phyloP scores from a whole-genome alignment of 345 rosid genomes.

The Euphorbia peplus region DNA sequence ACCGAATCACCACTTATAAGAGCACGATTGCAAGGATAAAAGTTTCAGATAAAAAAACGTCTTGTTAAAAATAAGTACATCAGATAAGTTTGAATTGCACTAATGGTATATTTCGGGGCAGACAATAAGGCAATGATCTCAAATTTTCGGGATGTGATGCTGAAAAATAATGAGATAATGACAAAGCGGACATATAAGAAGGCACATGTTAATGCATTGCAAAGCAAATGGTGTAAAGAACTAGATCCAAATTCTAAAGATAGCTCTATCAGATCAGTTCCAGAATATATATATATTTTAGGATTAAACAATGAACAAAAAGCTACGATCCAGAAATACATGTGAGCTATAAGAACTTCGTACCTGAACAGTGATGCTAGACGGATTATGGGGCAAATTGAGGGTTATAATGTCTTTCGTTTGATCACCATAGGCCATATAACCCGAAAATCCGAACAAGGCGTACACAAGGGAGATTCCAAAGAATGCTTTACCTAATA shows the following conservation, averaged over 20 bases:
- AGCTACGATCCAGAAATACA: not conserved
- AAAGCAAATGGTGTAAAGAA: constrained; percentile 13
- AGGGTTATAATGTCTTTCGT: constrained; percentile 79
- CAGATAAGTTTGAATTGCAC: not conserved
- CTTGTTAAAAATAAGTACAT: not conserved
- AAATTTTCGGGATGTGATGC: constrained; percentile 9
- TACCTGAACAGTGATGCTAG: constrained; percentile 75
- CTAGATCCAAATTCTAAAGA: constrained; percentile 6
- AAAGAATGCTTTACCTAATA: constrained; percentile 58
- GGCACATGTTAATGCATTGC: not conserved
- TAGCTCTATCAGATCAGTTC: not conserved
- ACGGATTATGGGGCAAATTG: constrained; percentile 72
- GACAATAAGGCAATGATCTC: not conserved
- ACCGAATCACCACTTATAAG: not conserved
- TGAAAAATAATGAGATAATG: constrained; percentile 13
- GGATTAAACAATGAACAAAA: too few species aligned
- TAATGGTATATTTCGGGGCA: not conserved
- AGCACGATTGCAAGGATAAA: not conserved
- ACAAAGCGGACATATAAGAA: constrained; percentile 25
- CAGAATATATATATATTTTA: too few species aligned
- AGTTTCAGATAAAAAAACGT: not conserved
- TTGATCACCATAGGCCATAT: constrained; percentile 85
- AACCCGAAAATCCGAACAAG: constrained; percentile 73
- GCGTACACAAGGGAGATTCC: constrained; percentile 65
- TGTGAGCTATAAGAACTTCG: not conserved